A percentile compares a stretch with the other conserved stretches of the same genome.
phyloP scores from a whole-genome alignment of 176 grass and related monocot genomes.

The Ensete ventricosum region DNA sequence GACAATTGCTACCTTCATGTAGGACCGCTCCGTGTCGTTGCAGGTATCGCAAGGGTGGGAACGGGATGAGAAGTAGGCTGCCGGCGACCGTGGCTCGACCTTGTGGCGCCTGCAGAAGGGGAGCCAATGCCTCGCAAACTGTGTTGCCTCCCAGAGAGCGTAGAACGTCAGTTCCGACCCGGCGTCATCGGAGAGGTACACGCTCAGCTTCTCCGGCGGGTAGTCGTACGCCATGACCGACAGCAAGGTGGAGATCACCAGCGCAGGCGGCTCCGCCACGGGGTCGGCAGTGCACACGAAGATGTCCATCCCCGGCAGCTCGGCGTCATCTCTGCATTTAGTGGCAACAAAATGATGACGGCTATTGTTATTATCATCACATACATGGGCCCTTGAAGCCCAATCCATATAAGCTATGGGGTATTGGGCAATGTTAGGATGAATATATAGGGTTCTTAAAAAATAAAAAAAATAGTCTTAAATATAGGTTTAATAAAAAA shows the following conservation, averaged over 20 bases:
- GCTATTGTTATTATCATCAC: no score
- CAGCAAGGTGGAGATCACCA: constrained; percentile 60
- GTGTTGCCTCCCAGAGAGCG: constrained; percentile 45
- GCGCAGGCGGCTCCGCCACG: constrained; percentile 44
- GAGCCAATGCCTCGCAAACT: constrained; percentile 69
- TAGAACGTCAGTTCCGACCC: constrained; percentile 46
- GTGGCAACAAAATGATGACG: no score
- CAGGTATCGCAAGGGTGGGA: constrained; percentile 13
- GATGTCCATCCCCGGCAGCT: constrained; percentile 46
- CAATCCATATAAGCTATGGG: no score
- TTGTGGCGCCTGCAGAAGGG: constrained; percentile 56
- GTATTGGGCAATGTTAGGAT: no score
- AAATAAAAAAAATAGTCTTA: no score
- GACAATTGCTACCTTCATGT: constrained; percentile 37
- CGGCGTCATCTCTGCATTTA: constrained; percentile 11
- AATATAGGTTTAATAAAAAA: no score
- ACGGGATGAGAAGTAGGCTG: constrained; percentile 40
- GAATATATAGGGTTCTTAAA: no score
- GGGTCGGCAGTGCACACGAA: constrained; percentile 76
- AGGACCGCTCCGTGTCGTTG: constrained; percentile 30
- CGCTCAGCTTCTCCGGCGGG: constrained; percentile 46
- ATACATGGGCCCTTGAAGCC: no score
- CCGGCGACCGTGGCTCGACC: constrained; percentile 57
- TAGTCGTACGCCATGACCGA: constrained; percentile 84
- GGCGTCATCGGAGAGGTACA: constrained; percentile 65